phyloP scores from a whole-genome alignment of 495 filamentous ascomycete species.

The Penicillium canariense region DNA sequence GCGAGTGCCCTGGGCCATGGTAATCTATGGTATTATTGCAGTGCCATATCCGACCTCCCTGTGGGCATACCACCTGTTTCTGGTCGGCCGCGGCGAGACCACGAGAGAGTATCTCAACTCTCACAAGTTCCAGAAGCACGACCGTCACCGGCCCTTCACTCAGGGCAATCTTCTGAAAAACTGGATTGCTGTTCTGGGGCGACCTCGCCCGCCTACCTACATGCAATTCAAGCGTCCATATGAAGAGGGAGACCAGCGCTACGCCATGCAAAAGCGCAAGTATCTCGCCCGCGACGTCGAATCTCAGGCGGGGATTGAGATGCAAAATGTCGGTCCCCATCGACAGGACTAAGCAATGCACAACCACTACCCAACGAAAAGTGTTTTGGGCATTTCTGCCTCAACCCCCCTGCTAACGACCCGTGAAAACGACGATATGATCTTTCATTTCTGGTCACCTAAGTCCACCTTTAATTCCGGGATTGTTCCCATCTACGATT shows the following conservation, averaged over 20 bases:
- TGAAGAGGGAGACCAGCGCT: slow-evolving; percentile 79
- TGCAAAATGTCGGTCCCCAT: slow-evolving; percentile 50
- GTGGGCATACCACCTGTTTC: slow-evolving; percentile 83
- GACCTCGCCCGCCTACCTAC: slow-evolving; percentile 86
- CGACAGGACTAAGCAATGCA: slow-evolving; percentile 13
- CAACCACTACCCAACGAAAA: background rate
- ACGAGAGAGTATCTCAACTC: slow-evolving; percentile 94
- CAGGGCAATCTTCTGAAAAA: slow-evolving; percentile 76
- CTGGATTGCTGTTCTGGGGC: slow-evolving; percentile 74
- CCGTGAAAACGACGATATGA: slow-evolving; percentile 22
- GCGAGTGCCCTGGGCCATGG: slow-evolving; percentile 84
- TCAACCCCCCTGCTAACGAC: slow-evolving; percentile 19
- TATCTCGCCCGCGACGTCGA: slow-evolving; percentile 50
- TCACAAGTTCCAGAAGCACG: slow-evolving; percentile 88
- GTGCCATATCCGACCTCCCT: slow-evolving; percentile 81
- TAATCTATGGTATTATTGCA: slow-evolving; percentile 74
- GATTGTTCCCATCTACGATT: slow-evolving; percentile 13
- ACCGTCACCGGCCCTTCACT: slow-evolving; percentile 87
- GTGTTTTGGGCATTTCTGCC: background rate
- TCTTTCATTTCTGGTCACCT: slow-evolving; percentile 8
- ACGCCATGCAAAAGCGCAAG: slow-evolving; percentile 61
- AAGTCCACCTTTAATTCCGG: slow-evolving; percentile 8
- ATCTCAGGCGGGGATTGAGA: slow-evolving; percentile 57
- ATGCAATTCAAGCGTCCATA: slow-evolving; percentile 80
- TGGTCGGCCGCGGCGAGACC: slow-evolving; percentile 87